Evolutionary conservation across 805 yeast genomes (phyloP).

Genomic region (Yamadazyma ubonensis): DNA sequence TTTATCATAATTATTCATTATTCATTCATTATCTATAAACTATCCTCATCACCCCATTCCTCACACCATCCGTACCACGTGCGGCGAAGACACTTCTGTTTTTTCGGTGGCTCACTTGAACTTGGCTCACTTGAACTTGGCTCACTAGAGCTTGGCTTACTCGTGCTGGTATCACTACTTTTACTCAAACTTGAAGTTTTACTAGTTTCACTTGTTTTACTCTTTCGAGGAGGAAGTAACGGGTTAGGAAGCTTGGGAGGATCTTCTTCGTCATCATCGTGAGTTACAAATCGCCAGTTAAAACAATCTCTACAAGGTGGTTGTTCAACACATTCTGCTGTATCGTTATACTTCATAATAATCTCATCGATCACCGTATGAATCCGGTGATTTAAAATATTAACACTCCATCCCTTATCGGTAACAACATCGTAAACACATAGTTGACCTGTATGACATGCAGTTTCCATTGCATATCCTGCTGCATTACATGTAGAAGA

Average conservation of each 20-base stretch:
- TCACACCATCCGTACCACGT: conserved; percentile 70
- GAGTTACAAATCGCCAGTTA: conserved; percentile 77
- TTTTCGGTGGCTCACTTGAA: conserved; percentile 32
- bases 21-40: conserved; percentile 2
- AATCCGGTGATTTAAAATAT: conserved; percentile 82
- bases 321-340: conserved; percentile 71
- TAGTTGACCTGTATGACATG: conserved; percentile 85
- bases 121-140: conserved; percentile 9
- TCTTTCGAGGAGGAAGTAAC: conserved; percentile 22
- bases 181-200: conserved; percentile 7
- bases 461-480: conserved; percentile 96
- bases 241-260: conserved; percentile 41
- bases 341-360: conserved; percentile 65
- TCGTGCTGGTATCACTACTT: conserved; percentile 7
- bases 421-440: conserved; percentile 88
- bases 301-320: conserved; percentile 89
- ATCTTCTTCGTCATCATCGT: conserved; percentile 40
- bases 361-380: conserved; percentile 87
- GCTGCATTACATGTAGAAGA: conserved; percentile 84
- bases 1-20: conserved; percentile 10
- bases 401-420: conserved; percentile 90
- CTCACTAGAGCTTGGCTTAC: conserved; percentile 12
- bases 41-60: conserved; percentile 43
- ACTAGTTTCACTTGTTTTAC: conserved; percentile 1
- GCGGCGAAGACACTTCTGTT: conserved; percentile 46